Base-by-base conservation (phyloP, 805 yeast species). In the Myxozyma udenii region DNA sequence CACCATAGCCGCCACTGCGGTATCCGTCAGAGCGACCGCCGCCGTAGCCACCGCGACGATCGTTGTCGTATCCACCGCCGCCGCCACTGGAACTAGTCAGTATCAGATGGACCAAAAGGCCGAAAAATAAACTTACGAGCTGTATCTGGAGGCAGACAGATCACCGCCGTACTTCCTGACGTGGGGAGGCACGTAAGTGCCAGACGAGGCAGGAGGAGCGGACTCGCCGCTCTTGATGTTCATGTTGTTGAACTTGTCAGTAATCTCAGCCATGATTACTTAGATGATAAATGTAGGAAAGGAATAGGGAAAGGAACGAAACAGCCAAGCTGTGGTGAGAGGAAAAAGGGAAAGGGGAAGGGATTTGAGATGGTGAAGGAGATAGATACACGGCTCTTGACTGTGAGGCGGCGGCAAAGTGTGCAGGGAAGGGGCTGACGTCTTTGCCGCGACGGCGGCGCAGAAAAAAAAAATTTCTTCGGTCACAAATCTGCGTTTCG, bases 101-200 rank as follows among this genome's bases (percentile, higher is more conserved):
- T 32, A 35, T 28, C 14, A 9, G 12, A 28, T 28, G 33, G 14
- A 14, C 33, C 9, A 28, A 9, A 9, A 28, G 9, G 22, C 22
- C 37, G 33, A 12, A 14, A 16, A 7, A 28, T 24, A 30, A 25
- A 39, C 50, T 16, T 41, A 47, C 50, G 44, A 14, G 40, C 24
- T 43, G 44, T 30, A 37, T 16, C 28, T 44, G 19, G 43, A 23
- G n/a, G 53, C 28, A 24, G 41, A n/a, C 22, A 49, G 16, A 7
- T 24, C 50, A 18, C 61, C 51, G 25, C 64, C 62, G 30, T 62
- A 62, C 33, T 41, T 44, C 18, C 60, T 54, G 5, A 53, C 57
- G 66, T 79, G 83, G 59, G 84, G 84, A 42, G 84, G 84, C 38
- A 78, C 80, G 67, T 80, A 79, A n/a, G 36, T 16, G 22, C 42